These are phyloP conservation scores for Akanthomyces dipterigenus DNA, from an alignment of 2,329 filamentous ascomycete genomes.

Conservation along the genomic window DNA sequence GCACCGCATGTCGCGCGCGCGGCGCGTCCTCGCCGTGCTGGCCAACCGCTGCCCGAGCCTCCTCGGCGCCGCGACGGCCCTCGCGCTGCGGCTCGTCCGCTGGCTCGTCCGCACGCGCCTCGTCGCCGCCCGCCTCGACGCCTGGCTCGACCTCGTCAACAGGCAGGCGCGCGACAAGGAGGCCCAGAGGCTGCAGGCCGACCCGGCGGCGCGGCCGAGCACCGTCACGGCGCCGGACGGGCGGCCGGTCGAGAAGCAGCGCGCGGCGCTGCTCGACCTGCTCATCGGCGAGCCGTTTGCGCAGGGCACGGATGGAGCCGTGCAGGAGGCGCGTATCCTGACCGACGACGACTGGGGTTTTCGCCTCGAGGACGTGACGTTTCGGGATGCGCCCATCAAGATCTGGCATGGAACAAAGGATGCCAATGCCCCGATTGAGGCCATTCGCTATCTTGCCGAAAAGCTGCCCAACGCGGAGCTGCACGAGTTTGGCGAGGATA, in stretches of 20 bases:
- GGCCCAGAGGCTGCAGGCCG: constrained; percentile 7
- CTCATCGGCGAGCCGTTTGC: constrained; percentile 24
- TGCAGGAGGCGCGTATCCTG: constrained; percentile 26
- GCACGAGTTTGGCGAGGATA: constrained; percentile 27
- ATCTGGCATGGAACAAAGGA: constrained; percentile 29
- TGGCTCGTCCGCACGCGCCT: constrained; percentile 17
- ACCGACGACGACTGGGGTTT: constrained; percentile 24
- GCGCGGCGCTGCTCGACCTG: constrained; percentile 23
- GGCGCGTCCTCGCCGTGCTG: constrained; percentile 17
- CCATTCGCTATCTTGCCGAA: constrained; percentile 31
- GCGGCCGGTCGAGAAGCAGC: constrained; percentile 16
- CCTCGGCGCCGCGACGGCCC: constrained; percentile 15
- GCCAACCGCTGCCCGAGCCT: constrained; percentile 19
- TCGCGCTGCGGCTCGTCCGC: constrained; percentile 16
- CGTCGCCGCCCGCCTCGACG: constrained; percentile 17
- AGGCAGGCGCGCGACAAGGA: constrained; percentile 15
- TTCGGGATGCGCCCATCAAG: constrained; percentile 16
- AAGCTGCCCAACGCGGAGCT: constrained; percentile 26
- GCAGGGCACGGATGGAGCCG: constrained; percentile 20
- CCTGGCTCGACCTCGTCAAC: constrained; percentile 16
- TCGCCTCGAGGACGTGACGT: constrained; percentile 21
- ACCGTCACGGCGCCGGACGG: not conserved
- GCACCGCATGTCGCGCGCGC: constrained; percentile 22
- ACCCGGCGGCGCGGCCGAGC: not conserved
- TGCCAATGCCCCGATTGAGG: constrained; percentile 24